Evolutionary conservation across 1,139 yeast genomes (phyloP), one percentile per base, ranked within the genome.

Genomic region (Magnusiomyces tetraspermus): DNA sequence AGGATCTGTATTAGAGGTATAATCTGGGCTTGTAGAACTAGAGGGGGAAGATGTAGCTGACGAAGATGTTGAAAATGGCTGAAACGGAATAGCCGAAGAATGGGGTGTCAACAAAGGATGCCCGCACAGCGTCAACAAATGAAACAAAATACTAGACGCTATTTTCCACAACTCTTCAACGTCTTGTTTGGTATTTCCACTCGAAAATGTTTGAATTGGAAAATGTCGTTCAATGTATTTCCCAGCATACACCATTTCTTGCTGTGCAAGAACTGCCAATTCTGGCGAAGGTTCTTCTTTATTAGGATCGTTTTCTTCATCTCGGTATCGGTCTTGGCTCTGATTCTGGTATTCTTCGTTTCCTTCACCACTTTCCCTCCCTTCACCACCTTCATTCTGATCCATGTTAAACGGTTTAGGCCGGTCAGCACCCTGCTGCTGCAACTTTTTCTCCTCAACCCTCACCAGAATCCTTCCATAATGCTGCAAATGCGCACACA

Each of bases 401-500:
- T n/a, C n/a, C n/a, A n/a, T n/a, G n/a, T n/a, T n/a, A n/a, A n/a
- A n/a, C n/a, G n/a, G n/a, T n/a, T n/a, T 28, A 8, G 6, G 33
- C 33, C 33, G 11, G 6, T 28, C 11, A 11, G 11, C 33, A 28
- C 11, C 33, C 11, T 28, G 6, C 11, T 28, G 33, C 11, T 6
- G 11, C 11, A 28, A 11, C 33, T 28, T 28, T 28, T 28, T 6
- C n/a, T 17, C 43, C 26, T 36, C 40, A 13, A 17, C 40, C 40
- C 15, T 36, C 3, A 15, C 22, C 26, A 31, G 38, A 23, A 40
- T 21, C 5, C 17, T 28, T 17, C 44, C 50, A 43, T 48, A 47
- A 40, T 51, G 33, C 13, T 10, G 4, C 45, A n/a, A 6, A 28
- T 38, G n/a, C 21, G 36, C 30, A 38, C 49, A 26, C 49, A 48